These are phyloP conservation scores for Apiospora malaysiana DNA, from an alignment of 2,329 filamentous ascomycete genomes.

Conservation along the genomic window DNA sequence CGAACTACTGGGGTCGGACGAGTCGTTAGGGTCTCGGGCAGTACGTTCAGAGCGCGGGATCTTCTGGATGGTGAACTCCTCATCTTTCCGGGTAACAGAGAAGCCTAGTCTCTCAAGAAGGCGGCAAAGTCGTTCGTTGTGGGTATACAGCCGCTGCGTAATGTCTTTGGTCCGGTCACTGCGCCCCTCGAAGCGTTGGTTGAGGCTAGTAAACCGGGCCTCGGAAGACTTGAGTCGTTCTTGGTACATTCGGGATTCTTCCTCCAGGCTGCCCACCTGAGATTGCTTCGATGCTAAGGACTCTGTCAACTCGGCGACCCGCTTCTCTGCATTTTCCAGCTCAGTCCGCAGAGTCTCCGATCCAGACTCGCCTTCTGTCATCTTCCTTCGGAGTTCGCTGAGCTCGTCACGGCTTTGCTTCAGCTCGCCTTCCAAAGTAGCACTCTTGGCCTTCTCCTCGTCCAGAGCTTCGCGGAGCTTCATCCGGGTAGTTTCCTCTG, in stretches of 20 bases:
- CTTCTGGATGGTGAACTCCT: conserved; percentile 77
- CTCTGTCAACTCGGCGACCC: conserved; percentile 69
- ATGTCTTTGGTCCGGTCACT: conserved; percentile 80
- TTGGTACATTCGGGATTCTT: conserved; percentile 73
- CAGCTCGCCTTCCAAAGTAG: conserved; percentile 62
- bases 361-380: conserved; percentile 83
- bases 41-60: conserved; percentile 65
- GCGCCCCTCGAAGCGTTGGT: conserved; percentile 69
- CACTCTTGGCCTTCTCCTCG: conserved; percentile 59
- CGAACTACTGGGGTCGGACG: conserved; percentile 61
- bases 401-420: conserved; percentile 73
- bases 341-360: conserved; percentile 79
- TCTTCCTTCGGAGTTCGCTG: conserved; percentile 69
- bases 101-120: conserved; percentile 89
- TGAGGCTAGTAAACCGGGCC: conserved; percentile 55
- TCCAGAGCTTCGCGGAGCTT: conserved; percentile 60
- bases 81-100: conserved; percentile 75
- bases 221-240: conserved; percentile 66
- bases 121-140: conserved; percentile 82
- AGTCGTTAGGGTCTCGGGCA: conserved; percentile 62
- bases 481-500: conserved; percentile 56
- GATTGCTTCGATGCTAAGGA: conserved; percentile 77
- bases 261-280: conserved; percentile 76
- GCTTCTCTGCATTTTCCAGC: conserved; percentile 77
- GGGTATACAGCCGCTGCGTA: conserved; percentile 80